These are phyloP conservation scores for Apostasia shenzhenica DNA, from an alignment of 106 monocot genomes.

Conservation along the genomic window DNA sequence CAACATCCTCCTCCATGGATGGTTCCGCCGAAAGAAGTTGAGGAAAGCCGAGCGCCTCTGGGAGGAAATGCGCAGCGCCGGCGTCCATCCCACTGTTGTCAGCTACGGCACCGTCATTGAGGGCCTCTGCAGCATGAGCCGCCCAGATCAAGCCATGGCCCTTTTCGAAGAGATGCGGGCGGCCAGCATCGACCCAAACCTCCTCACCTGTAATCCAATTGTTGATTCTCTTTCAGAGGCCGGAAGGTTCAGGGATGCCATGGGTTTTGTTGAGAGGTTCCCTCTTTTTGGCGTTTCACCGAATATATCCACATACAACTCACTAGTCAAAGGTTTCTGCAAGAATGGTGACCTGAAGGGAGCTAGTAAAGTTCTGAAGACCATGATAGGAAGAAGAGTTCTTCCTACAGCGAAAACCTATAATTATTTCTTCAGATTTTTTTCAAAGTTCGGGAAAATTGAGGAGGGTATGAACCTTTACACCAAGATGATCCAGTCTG, in stretches of 20 bases:
- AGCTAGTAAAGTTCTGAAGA: constrained; percentile 54
- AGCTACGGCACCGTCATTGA: constrained; percentile 72
- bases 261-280: constrained; percentile 62
- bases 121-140: constrained; percentile 55
- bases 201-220: constrained; percentile 55
- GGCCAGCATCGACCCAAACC: constrained; percentile 39
- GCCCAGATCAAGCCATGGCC: constrained; percentile 38
- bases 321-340: constrained; percentile 71
- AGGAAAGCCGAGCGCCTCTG: constrained; percentile 42
- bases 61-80: constrained; percentile 35
- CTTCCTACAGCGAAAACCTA: constrained; percentile 68
- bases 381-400: constrained; percentile 57
- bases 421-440: constrained; percentile 74
- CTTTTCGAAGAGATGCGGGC: constrained; percentile 57
- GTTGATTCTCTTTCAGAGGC: constrained; percentile 63
- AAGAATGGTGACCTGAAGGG: constrained; percentile 61
- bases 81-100: constrained; percentile 48
- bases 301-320: constrained; percentile 73
- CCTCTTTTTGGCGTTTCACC: constrained; percentile 60
- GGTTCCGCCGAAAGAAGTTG: constrained; percentile 49
- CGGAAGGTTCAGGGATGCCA: constrained; percentile 60
- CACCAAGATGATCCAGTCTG: constrained; percentile 52
- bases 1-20: constrained; percentile 73
- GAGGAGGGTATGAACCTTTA: constrained; percentile 80
- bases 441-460: constrained; percentile 42